These are phyloP conservation scores for Amphibolis antarctica DNA, from an alignment of 106 monocot genomes.

Conservation along the genomic window DNA sequence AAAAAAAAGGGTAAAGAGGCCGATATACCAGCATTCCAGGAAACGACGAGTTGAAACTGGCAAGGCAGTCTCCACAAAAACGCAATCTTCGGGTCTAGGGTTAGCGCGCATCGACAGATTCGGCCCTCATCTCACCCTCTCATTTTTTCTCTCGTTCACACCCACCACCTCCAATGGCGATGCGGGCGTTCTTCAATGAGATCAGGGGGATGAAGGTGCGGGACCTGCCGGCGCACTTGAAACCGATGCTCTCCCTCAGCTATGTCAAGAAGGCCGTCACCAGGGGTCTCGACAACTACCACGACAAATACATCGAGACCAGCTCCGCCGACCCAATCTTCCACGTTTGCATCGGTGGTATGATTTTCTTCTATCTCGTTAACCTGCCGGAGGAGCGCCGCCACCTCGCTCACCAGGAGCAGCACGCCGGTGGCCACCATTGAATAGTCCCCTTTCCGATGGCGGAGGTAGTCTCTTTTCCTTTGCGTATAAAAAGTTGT, in stretches of 20 bases:
- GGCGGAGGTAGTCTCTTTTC: background rate
- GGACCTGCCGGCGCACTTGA: constrained; percentile 55
- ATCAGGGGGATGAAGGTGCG: constrained; percentile 71
- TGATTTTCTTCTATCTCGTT: constrained; percentile 85
- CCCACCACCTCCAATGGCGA: constrained; percentile 45
- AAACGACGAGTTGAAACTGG: too few relatives aligned
- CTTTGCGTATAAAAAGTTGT: too few relatives aligned
- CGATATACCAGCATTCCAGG: too few relatives aligned
- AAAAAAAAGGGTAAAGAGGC: too few relatives aligned
- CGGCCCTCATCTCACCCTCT: background rate
- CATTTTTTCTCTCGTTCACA: constrained; percentile 17
- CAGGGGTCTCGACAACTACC: constrained; percentile 64
- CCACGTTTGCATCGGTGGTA: constrained; percentile 85
- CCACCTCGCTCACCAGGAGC: constrained; percentile 82
- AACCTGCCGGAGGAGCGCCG: constrained; percentile 85
- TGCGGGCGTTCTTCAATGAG: constrained; percentile 81
- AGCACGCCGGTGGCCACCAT: constrained; percentile 36
- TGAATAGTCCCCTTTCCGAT: constrained; percentile 11
- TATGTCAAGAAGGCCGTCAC: constrained; percentile 56
- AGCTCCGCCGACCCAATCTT: constrained; percentile 70
- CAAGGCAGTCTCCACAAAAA: too few relatives aligned
- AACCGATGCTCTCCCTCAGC: constrained; percentile 56
- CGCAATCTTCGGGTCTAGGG: background rate
- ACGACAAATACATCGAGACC: constrained; percentile 97
- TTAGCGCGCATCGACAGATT: background rate